phyloP scores from a whole-genome alignment of 2,329 filamentous ascomycete species.

The Diaporthe sp. region DNA sequence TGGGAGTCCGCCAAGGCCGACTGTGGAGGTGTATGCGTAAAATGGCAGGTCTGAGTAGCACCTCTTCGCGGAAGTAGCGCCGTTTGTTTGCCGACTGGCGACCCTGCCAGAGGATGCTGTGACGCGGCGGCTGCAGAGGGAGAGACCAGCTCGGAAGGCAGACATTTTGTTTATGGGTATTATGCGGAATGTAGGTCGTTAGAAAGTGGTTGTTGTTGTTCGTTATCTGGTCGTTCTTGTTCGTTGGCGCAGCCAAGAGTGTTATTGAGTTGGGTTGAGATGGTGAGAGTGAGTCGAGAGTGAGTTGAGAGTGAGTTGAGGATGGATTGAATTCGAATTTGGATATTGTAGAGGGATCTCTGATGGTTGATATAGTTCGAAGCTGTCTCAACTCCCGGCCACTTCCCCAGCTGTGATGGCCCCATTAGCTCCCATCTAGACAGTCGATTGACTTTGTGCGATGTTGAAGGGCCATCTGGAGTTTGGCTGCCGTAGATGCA shows the following conservation, averaged over 20 bases:
- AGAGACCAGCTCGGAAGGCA: constrained; percentile 34
- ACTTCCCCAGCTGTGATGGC: not conserved
- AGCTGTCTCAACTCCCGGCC: constrained; percentile 1
- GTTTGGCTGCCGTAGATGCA: constrained; percentile 7
- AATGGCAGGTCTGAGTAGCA: constrained; percentile 31
- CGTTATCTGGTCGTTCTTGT: not conserved
- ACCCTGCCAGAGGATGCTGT: constrained; percentile 23
- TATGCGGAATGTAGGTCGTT: not conserved
- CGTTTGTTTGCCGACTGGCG: not conserved
- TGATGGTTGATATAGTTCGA: constrained; percentile 20
- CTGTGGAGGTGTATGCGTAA: constrained; percentile 23
- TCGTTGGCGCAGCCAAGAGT: constrained; percentile 27
- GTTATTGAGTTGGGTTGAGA: not conserved
- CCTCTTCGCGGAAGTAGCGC: constrained; percentile 14
- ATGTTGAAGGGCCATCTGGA: constrained; percentile 18
- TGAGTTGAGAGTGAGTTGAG: constrained; percentile 26
- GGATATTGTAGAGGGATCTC: not conserved
- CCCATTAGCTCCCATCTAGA: not conserved
- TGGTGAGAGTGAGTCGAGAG: not conserved
- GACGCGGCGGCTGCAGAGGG: constrained; percentile 11
- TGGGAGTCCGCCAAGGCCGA: constrained; percentile 16
- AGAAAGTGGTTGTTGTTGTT: not conserved
- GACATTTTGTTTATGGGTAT: constrained; percentile 30
- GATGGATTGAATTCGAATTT: not conserved
- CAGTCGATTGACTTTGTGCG: constrained; percentile 28